Conservation (phyloP, 2,329 filamentous ascomycete species). For the Penicillium sp. region DNA sequence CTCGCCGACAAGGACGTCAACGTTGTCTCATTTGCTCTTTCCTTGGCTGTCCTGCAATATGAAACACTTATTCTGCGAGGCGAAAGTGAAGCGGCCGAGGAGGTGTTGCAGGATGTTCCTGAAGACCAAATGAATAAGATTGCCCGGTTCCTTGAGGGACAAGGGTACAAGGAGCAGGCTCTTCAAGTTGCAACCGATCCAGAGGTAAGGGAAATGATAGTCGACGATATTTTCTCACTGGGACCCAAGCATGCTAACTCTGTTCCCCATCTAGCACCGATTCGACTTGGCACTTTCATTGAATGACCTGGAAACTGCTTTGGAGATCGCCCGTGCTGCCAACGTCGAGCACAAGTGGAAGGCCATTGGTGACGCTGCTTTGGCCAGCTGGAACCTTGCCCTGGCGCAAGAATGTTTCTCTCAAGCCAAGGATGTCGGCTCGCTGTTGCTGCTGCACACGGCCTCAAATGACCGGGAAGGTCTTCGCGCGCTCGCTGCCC, state of each 20-base stretch:
- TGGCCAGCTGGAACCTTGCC: slow-evolving; percentile 76
- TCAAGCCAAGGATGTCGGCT: slow-evolving; percentile 84
- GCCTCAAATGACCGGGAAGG: slow-evolving; percentile 75
- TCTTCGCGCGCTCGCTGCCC: slow-evolving; percentile 62
- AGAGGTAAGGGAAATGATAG: slow-evolving; percentile 42
- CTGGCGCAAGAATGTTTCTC: slow-evolving; percentile 91
- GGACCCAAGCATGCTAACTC: not conserved
- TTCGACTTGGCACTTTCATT: slow-evolving; percentile 85
- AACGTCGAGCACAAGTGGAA: slow-evolving; percentile 98
- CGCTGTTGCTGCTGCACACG: slow-evolving; percentile 78
- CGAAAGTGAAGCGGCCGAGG: slow-evolving; percentile 84
- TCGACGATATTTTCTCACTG: not conserved
- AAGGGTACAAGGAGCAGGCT: slow-evolving; percentile 93
- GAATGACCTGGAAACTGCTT: slow-evolving; percentile 75
- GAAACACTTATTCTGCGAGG: slow-evolving; percentile 91
- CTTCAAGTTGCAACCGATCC: slow-evolving; percentile 89
- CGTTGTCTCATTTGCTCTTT: slow-evolving; percentile 83
- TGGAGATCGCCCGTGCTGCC: slow-evolving; percentile 74
- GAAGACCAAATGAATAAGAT: slow-evolving; percentile 97
- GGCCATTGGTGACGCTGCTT: slow-evolving; percentile 85
- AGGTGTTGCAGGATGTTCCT: slow-evolving; percentile 77
- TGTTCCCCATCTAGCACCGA: slow-evolving; percentile 54
- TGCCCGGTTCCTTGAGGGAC: slow-evolving; percentile 91
- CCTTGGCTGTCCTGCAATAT: slow-evolving; percentile 89
- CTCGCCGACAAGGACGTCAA: slow-evolving; percentile 92